Conservation (phyloP, 2,329 filamentous ascomycete genomes). For the Acephala macrosclerotiorum region DNA sequence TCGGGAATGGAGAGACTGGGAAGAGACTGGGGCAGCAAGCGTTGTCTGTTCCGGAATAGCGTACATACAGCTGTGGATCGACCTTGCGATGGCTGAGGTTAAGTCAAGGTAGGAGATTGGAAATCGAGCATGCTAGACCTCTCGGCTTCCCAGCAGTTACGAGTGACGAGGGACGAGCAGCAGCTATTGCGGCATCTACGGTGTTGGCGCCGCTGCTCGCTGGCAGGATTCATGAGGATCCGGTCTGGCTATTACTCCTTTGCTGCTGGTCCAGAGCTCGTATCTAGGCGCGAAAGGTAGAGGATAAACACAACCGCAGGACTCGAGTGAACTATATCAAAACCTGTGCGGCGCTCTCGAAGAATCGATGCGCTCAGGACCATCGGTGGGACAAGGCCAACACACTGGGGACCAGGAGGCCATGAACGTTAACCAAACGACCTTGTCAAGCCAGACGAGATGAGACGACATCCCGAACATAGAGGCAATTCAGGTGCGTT, state of each 20-base stretch:
- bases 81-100: constrained; percentile 17
- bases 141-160: too few relatives aligned
- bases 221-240: background rate
- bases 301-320: constrained; percentile 4
- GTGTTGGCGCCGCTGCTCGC: background rate
- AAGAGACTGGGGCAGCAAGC: constrained; percentile 24
- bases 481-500: constrained; percentile 33
- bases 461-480: constrained; percentile 29
- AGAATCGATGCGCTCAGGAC: background rate
- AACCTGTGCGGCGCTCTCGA: background rate
- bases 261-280: background rate
- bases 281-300: background rate
- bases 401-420: constrained; percentile 1
- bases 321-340: background rate
- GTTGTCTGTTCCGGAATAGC: constrained; percentile 32
- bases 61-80: constrained; percentile 14
- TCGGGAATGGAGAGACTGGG: constrained; percentile 20
- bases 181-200: background rate
- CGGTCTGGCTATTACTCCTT: constrained; percentile 1
- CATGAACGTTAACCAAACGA: constrained; percentile 6
- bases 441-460: constrained; percentile 18
- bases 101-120: constrained; percentile 14
- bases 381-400: constrained; percentile 8
- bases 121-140: constrained; percentile 18
- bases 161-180: background rate